Base-by-base conservation (phyloP, 768 basidiomycete genomes). In the Leucosporidium creatinivorum region DNA sequence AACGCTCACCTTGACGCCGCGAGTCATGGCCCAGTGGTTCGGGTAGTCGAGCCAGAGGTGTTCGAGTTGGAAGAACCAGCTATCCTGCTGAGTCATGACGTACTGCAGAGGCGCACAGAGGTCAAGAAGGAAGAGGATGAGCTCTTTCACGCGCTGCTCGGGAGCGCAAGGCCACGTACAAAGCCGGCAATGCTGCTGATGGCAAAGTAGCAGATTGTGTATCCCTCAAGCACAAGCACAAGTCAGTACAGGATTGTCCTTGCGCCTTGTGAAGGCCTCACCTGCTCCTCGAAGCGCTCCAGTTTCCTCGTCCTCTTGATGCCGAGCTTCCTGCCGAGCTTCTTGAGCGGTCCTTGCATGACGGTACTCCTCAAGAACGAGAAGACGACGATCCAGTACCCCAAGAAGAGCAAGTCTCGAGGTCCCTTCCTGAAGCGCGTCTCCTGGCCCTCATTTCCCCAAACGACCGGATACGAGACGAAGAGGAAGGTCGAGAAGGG, bases 231-330 rank as follows among this genome's bases (percentile, higher is more conserved):
- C 4, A 13, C 4, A 15, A 48, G 17, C 25, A 10, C 2, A 5
- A 10, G 44, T 26, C 25, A 48, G 26, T 7, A 59, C 26, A 25
- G 9, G 44, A 25, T 19, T 10, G 17, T 4, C 44, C 25, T 17
- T 6, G 4, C 4, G 33, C 33, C n/a, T n/a, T 25, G n/a, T n/a
- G 21, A 58, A n/a, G 36, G 55, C 28, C 58, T 39, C 44, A 59
- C 58, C 58, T 94, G 94, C 80, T 99, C 94, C n/a, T 86, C 89
- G 75, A 97, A 97, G 36, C 94, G 81, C 63, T 86, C 85, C 18
- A 92, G 77, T 77, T 93, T 96, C 28, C 76, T 76, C 23, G 79
- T 77, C 70, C 82, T 85, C 74, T 80, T 83, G 56, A 99, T 83
- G 3, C 92, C 88, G 63, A 87, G 85, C 67, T 82, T 81, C 47